phyloP scores from a whole-genome alignment of 306 rosid species.

The Pyrus communis region DNA sequence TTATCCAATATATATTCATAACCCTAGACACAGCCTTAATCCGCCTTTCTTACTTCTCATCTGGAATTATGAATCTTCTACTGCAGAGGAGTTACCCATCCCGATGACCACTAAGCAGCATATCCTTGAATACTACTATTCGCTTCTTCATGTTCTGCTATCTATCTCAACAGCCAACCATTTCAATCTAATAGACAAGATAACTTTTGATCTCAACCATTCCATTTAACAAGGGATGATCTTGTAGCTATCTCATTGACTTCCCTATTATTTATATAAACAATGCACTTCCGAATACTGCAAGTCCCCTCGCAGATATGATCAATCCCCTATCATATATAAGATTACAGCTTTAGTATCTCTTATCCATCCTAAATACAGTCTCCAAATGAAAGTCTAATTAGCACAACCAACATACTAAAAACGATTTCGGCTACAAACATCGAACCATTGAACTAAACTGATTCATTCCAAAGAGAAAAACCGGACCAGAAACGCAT shows the following conservation, averaged over 20 bases:
- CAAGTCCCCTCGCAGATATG: neutral
- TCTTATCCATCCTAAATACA: neutral
- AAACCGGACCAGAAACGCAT: neutral
- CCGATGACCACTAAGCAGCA: neutral
- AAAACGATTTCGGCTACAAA: neutral
- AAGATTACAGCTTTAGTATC: neutral
- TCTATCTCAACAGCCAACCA: neutral
- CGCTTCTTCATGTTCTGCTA: neutral
- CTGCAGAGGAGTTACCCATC: neutral
- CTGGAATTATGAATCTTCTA: neutral
- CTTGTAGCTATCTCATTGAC: neutral
- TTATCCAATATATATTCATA: neutral
- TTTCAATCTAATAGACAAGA: neutral
- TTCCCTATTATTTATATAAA: neutral
- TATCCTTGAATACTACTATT: slow-evolving; percentile 1
- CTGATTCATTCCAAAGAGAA: neutral
- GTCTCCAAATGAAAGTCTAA: neutral
- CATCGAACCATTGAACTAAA: neutral
- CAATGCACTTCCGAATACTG: neutral
- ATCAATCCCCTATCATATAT: neutral
- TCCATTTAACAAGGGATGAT: neutral
- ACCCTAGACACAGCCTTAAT: neutral
- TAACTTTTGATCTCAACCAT: neutral
- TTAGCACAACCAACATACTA: neutral
- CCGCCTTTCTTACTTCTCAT: neutral